phyloP scores from a whole-genome alignment of 257 asterid species.

The Solanum sparsipilum region DNA sequence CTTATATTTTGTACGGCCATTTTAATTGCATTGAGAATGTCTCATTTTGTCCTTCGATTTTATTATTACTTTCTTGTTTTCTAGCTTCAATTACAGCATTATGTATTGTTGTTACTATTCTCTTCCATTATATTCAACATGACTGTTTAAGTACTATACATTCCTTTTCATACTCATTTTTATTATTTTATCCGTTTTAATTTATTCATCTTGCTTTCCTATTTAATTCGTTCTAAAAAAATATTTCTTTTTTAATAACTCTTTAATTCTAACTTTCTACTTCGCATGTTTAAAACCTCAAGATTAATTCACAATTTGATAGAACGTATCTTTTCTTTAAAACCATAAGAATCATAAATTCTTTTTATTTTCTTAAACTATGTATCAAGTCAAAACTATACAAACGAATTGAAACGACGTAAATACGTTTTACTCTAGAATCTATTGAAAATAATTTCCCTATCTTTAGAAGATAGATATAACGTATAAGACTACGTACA shows the following conservation, averaged over 20 bases:
- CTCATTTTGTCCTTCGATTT: not conserved
- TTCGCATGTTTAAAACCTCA: too few relatives aligned
- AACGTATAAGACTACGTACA: not conserved
- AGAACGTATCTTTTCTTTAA: too few relatives aligned
- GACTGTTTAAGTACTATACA: not conserved
- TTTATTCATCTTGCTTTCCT: too few relatives aligned
- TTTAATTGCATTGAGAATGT: not conserved
- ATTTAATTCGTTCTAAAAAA: too few relatives aligned
- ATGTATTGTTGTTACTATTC: not conserved
- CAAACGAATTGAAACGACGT: not conserved
- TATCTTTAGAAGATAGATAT: too few relatives aligned
- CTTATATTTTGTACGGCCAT: not conserved
- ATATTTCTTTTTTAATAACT: too few relatives aligned
- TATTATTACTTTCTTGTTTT: not conserved
- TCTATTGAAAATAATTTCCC: too few relatives aligned
- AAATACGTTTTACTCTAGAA: too few relatives aligned
- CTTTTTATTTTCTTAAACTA: too few relatives aligned
- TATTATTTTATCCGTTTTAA: rapidly evolving
- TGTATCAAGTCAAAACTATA: not conserved
- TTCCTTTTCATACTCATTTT: not conserved
- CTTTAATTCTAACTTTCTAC: too few relatives aligned
- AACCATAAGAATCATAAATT: too few relatives aligned
- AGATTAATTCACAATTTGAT: too few relatives aligned
- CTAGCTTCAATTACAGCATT: not conserved
- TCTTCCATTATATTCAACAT: not conserved